Evolutionary conservation across 768 basidiomycete species (phyloP).

Genomic region (Leccinum arenicola): DNA sequence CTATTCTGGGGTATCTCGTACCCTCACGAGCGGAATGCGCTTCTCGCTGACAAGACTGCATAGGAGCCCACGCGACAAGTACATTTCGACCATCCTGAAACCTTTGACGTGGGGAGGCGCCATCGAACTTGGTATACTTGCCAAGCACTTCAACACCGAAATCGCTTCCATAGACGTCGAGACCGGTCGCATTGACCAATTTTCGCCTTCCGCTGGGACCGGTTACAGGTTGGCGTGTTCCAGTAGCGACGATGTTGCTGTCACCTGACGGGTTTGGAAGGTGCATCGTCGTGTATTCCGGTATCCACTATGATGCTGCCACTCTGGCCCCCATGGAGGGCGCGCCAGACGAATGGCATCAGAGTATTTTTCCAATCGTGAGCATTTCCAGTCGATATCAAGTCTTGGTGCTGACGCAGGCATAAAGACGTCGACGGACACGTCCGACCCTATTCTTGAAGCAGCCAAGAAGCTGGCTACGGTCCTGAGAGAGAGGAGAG

Average conservation of each 20-base stretch:
- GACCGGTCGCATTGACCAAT: slow-evolving; percentile 84
- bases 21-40: not conserved
- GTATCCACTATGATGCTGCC: slow-evolving; percentile 95
- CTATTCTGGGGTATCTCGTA: slow-evolving; percentile 73
- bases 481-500: slow-evolving; percentile 70
- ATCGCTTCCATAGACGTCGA: slow-evolving; percentile 91
- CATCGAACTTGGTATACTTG: slow-evolving; percentile 86
- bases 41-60: not conserved
- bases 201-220: slow-evolving; percentile 42
- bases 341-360: slow-evolving; percentile 86
- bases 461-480: slow-evolving; percentile 72
- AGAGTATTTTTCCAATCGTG: slow-evolving; percentile 73
- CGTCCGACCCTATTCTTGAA: slow-evolving; percentile 52
- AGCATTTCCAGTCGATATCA: slow-evolving; percentile 16
- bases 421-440: slow-evolving; percentile 29
- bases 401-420: slow-evolving; percentile 24
- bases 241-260: not conserved
- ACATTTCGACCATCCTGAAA: slow-evolving; percentile 78
- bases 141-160: slow-evolving; percentile 78
- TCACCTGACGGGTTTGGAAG: slow-evolving; percentile 31
- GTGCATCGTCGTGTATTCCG: slow-evolving; percentile 86
- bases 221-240: slow-evolving; percentile 28
- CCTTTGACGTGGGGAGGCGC: slow-evolving; percentile 92
- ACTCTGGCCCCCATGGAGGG: slow-evolving; percentile 75
- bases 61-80: slow-evolving; percentile 60